Evolutionary conservation across 805 yeast species (phyloP).

Genomic region (Wickerhamomyces subpelliculosus): DNA sequence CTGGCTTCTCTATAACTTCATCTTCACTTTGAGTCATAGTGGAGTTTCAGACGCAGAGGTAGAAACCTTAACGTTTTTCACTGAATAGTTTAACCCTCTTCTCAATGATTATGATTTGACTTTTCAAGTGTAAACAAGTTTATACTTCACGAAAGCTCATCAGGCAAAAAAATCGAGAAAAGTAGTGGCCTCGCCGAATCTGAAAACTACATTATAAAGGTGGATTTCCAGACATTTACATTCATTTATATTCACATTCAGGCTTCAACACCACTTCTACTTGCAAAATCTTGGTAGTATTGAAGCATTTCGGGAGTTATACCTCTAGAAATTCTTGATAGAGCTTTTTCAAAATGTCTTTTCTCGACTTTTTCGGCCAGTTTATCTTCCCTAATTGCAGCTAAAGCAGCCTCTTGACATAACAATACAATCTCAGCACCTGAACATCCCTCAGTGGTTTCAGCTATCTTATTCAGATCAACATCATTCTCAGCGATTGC

Average conservation of each 20-base stretch:
- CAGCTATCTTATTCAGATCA: conserved; percentile 48
- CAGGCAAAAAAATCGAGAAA: too few species aligned
- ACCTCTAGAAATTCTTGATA: conserved; percentile 62
- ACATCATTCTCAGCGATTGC: conserved; percentile 38
- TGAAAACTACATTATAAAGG: too few species aligned
- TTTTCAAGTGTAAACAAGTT: too few species aligned
- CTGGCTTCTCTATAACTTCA: conserved; percentile 9
- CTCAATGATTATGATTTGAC: too few species aligned
- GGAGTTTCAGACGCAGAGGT: too few species aligned
- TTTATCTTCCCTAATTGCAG: conserved; percentile 81
- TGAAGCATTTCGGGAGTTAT: conserved; percentile 82
- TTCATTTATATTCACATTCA: background rate
- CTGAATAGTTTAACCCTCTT: too few species aligned
- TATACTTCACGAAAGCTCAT: too few species aligned
- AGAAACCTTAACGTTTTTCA: too few species aligned
- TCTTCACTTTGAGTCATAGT: background rate
- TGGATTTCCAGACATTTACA: background rate
- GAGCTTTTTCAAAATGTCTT: conserved; percentile 67
- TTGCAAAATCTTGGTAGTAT: conserved; percentile 51
- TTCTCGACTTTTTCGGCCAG: conserved; percentile 46
- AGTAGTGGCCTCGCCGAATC: too few species aligned
- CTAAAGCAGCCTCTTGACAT: conserved; percentile 92
- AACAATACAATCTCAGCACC: conserved; percentile 93
- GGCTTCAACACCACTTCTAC: conserved; percentile 31
- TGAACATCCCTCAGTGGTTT: conserved; percentile 79